phyloP scores from a whole-genome alignment of 495 filamentous ascomycete genomes.

The Lasiosphaeriaceae sp. region DNA sequence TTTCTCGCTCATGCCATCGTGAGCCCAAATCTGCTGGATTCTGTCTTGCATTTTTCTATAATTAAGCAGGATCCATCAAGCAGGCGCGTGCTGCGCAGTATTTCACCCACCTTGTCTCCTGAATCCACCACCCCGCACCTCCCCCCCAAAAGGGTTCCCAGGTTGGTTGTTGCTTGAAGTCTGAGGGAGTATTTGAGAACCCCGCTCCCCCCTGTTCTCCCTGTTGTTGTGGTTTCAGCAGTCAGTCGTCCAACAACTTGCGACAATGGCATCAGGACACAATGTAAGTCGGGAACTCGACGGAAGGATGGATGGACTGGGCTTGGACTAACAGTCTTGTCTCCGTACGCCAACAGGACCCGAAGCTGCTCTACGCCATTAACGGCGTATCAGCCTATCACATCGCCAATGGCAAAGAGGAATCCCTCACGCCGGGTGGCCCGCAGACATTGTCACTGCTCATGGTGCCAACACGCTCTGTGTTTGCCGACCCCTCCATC shows the following conservation, averaged over 20 bases:
- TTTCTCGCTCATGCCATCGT: too few relatives aligned
- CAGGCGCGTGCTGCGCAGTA: background rate
- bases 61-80: background rate
- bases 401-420: slow-evolving; percentile 81
- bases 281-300: slow-evolving; percentile 35
- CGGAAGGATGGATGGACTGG: background rate
- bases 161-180: too few relatives aligned
- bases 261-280: slow-evolving; percentile 45
- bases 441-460: slow-evolving; percentile 85
- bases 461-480: slow-evolving; percentile 85
- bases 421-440: slow-evolving; percentile 74
- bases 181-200: too few relatives aligned
- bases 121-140: too few relatives aligned
- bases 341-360: slow-evolving; percentile 47
- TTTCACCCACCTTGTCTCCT: too few relatives aligned
- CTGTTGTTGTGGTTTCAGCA: too few relatives aligned
- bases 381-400: slow-evolving; percentile 82
- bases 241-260: background rate
- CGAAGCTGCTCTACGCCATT: slow-evolving; percentile 78
- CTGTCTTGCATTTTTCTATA: background rate
- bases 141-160: too few relatives aligned
- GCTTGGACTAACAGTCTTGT: slow-evolving; percentile 6
- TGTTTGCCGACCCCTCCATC: slow-evolving; percentile 59
- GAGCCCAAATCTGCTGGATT: too few relatives aligned
- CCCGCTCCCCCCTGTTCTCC: too few relatives aligned